These are phyloP conservation scores for Hypericum perforatum DNA, from an alignment of 345 rosid genomes.

Conservation along the genomic window DNA sequence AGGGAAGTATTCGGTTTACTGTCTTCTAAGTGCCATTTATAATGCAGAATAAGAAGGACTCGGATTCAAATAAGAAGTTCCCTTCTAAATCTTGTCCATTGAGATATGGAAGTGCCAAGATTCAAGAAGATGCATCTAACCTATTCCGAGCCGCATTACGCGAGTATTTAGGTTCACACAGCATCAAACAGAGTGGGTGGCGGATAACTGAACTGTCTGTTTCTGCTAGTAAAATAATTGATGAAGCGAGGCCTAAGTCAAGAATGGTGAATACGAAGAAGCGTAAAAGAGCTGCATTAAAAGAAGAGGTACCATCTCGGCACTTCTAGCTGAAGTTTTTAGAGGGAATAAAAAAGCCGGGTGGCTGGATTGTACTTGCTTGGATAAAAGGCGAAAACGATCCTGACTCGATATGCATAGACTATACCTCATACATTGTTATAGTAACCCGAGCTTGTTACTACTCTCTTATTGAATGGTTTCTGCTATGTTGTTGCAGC, in stretches of 20 bases:
- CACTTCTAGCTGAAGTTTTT: constrained; percentile 6
- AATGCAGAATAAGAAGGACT: constrained; percentile 42
- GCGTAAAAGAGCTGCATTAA: constrained; percentile 6
- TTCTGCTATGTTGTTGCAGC: constrained; percentile 28
- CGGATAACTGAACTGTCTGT: constrained; percentile 71
- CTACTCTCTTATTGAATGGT: background rate
- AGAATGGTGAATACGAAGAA: constrained; percentile 8
- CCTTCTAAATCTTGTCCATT: constrained; percentile 92
- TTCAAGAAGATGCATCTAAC: constrained; percentile 77
- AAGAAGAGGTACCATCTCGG: constrained; percentile 11
- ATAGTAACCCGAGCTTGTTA: no score
- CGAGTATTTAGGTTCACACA: constrained; percentile 49
- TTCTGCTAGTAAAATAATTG: constrained; percentile 81
- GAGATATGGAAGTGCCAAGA: constrained; percentile 69
- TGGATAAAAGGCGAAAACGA: background rate
- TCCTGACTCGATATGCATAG: background rate
- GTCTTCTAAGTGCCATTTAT: constrained; percentile 15
- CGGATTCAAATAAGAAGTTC: constrained; percentile 64
- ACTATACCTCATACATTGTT: no score
- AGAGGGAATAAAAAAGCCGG: constrained; percentile 3
- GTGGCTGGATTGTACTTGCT: background rate
- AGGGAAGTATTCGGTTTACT: constrained; percentile 1
- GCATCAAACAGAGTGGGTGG: constrained; percentile 50
- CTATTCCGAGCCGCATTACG: constrained; percentile 83
- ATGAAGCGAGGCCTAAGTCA: constrained; percentile 7